These are phyloP conservation scores for Rhinocladiella mackenziei DNA, from an alignment of 2,329 filamentous ascomycete species.

Conservation along the genomic window DNA sequence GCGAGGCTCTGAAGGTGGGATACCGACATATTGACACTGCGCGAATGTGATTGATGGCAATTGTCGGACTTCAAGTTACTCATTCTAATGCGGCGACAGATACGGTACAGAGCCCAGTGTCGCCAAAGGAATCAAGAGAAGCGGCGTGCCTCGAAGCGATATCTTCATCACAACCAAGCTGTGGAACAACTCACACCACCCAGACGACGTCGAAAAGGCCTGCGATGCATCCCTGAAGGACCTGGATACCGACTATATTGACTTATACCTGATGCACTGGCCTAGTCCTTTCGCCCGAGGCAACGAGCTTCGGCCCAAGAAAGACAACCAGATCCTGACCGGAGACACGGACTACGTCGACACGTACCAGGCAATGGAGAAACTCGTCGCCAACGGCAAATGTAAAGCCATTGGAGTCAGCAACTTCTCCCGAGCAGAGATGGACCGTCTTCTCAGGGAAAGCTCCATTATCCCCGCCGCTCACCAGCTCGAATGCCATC, in stretches of 20 bases:
- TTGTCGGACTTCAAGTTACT: constrained; percentile 10
- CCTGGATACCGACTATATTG: constrained; percentile 63
- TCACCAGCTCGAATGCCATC: constrained; percentile 53
- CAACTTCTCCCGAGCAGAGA: constrained; percentile 49
- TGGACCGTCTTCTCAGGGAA: constrained; percentile 47
- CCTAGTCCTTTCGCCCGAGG: constrained; percentile 52
- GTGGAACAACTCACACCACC: constrained; percentile 61
- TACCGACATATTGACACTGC: constrained; percentile 42
- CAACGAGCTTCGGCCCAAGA: constrained; percentile 46
- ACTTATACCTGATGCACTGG: constrained; percentile 68
- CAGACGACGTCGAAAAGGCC: constrained; percentile 59
- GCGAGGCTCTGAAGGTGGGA: constrained; percentile 39
- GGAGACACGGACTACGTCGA: constrained; percentile 49
- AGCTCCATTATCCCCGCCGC: constrained; percentile 45
- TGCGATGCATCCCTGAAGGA: constrained; percentile 59
- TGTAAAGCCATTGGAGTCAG: constrained; percentile 51
- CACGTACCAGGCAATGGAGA: constrained; percentile 51
- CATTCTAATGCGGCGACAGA: constrained; percentile 28
- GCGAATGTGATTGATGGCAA: constrained; percentile 34
- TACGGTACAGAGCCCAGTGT: constrained; percentile 65
- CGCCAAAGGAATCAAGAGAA: constrained; percentile 60
- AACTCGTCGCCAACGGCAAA: constrained; percentile 41
- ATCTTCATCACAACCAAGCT: constrained; percentile 66
- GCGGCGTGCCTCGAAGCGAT: constrained; percentile 60
- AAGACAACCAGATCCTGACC: constrained; percentile 40